Evolutionary conservation across 768 basidiomycete genomes (phyloP).

Genomic region (Brasilioporus rufonigricans): DNA sequence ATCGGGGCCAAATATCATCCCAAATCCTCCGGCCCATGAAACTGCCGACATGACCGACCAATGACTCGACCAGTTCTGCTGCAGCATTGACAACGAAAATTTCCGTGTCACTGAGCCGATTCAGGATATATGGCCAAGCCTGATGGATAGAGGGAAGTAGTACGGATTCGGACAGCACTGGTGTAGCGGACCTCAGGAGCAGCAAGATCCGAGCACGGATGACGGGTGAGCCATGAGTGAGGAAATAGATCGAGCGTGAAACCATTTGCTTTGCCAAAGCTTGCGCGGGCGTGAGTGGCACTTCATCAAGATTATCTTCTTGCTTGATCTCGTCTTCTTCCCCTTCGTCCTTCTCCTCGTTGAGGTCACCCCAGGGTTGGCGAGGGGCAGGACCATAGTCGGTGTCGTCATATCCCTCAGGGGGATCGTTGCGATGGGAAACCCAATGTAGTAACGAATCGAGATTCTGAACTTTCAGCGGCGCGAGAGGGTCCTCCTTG

Average conservation of each 20-base stretch:
- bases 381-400: conserved; percentile 62
- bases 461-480: conserved; percentile 36
- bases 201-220: conserved; percentile 82
- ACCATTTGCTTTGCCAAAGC: conserved; percentile 81
- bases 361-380: conserved; percentile 50
- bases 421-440: conserved; percentile 39
- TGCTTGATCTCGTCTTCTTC: conserved; percentile 16
- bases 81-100: conserved; percentile 80
- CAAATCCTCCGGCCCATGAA: conserved; percentile 86
- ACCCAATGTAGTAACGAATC: conserved; percentile 68
- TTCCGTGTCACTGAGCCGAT: conserved; percentile 71
- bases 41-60: conserved; percentile 69
- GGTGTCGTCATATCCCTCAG: conserved; percentile 38
- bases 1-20: conserved; percentile 93
- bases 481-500: conserved; percentile 16
- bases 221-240: conserved; percentile 84
- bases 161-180: conserved; percentile 67
- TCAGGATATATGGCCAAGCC: conserved; percentile 93
- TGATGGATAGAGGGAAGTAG: conserved; percentile 83
- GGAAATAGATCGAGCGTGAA: conserved; percentile 81
- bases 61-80: conserved; percentile 65
- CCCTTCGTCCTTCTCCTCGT: conserved; percentile 25
- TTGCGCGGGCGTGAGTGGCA: conserved; percentile 67
- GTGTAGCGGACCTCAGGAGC: conserved; percentile 70
- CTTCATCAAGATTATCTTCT: conserved; percentile 33